Evolutionary conservation across 176 grass and related monocot species (phyloP), one percentile per base, ranked within the genome.

Genomic region (Ensete glaucum): DNA sequence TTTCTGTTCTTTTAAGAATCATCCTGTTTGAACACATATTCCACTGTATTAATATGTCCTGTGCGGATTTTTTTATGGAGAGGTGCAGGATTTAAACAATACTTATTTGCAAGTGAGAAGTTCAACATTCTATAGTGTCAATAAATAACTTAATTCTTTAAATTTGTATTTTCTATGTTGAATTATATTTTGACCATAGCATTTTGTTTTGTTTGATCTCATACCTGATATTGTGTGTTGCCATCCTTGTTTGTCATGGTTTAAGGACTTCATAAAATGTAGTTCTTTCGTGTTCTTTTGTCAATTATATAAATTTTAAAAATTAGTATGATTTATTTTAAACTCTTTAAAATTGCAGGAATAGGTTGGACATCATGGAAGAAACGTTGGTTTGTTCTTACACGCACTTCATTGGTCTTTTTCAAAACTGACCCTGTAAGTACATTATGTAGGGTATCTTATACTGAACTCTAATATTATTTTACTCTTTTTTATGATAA

Each of bases 291-390:
- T 43, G 13, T 13, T 17, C 16, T 11, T 57, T 13, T 57, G 54
- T 57, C 13, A 57, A 58, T 58, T 11, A 17, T 17, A 13, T 58
- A 13, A 17, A 58, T 58, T 58, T 17, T 17, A 58, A 58, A 20
- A 60, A n/a, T 17, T 17, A 60, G 5, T 5, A 13, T 57, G 16
- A 57, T 16, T 50, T 71, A 27, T 51, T 71, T 71, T 71, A 16
- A 71, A 71, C 49, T 20, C 51, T 51, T 6, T 78, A 53, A 62
- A 81, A 74, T 88, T 83, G 26, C 81, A 98, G 94, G 94, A 78
- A 83, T 98, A 75, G 94, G 89, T 73, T 98, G 94, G 94, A 89
- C 94, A 75, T 94, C 90, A 89, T 99, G 95, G 95, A 99, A 99
- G 78, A 99, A 90, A 65, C 95, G 95, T 21, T 99, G 95, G 95